Percentiles rank a stretch among this genome's conserved stretches.
These are phyloP conservation scores for Thymus quinquecostatus DNA, from an alignment of 257 asterid species.

Conservation along the genomic window DNA sequence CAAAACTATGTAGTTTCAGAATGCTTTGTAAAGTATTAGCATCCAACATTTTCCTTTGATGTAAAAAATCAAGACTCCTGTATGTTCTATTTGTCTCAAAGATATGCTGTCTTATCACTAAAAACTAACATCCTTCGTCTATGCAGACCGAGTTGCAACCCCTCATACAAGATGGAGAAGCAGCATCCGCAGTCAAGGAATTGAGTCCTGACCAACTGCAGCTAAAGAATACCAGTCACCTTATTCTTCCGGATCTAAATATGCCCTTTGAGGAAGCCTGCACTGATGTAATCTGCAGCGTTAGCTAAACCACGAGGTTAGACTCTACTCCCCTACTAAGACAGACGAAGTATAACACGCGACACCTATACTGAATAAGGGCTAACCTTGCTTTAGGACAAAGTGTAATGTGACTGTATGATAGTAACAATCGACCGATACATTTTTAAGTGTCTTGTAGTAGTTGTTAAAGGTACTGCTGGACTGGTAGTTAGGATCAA, in stretches of 20 bases:
- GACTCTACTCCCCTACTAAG: constrained; percentile 16
- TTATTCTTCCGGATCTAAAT: constrained; percentile 49
- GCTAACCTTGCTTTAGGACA: constrained; percentile 42
- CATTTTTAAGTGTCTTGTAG: constrained; percentile 28
- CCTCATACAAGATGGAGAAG: constrained; percentile 19
- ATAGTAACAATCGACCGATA: constrained; percentile 25
- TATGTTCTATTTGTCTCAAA: neutral
- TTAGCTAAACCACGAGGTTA: constrained; percentile 31
- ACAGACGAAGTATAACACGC: constrained; percentile 28
- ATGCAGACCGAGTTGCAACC: constrained; percentile 41
- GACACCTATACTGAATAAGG: constrained; percentile 42
- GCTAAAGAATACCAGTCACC: constrained; percentile 19
- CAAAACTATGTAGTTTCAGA: neutral
- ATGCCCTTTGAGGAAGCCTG: constrained; percentile 37
- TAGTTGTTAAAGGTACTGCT: neutral
- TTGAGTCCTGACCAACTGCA: constrained; percentile 29
- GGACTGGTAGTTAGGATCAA: constrained; percentile 40
- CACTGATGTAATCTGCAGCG: constrained; percentile 31
- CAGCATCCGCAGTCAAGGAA: constrained; percentile 19
- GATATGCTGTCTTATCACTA: neutral
- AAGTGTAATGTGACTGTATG: constrained; percentile 36
- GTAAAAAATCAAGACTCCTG: neutral
- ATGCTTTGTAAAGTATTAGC: neutral
- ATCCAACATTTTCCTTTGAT: neutral
- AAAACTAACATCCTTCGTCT: neutral